Base-by-base conservation (phyloP, 129 eudicot genomes). In the Erigeron canadensis region DNA sequence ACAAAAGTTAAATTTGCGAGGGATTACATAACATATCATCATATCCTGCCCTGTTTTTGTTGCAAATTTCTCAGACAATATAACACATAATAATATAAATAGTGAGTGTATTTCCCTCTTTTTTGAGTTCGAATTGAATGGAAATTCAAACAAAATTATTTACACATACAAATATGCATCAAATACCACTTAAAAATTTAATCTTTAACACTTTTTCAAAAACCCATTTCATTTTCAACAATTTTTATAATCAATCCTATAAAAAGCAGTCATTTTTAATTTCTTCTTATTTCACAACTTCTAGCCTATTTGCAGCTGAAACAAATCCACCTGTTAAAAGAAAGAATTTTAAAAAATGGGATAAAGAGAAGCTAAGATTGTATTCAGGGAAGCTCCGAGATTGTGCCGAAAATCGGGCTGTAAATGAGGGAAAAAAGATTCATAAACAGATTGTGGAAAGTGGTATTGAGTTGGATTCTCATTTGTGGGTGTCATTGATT, bases 401-500 rank as follows among this genome's bases (percentile, higher is more conserved):
- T 23, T 81, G 85, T 81, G 75, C 81, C 0, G 44, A 57, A 43
- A 77, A 59, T 66, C 55, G 79, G 68, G 71, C 56, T 13, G 8
- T 81, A 19, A 69, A 67, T 5, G 81, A 81, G 64, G 85, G 81
- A 13, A 72, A 72, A 39, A 54, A 67, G 18, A 45, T 81, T 16
- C 81, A 81, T 55, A 74, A 59, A 69, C 46, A 76, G 75, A 73
- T 81, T 41, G 50, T 42, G 50, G 81, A 66, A 18, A 81, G 81
- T 53, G 79, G 65, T 37, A 59, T 72, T 39, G 85, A 81, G 40
- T 57, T 69, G 1, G 85, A 81, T 81, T 77, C 82, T 13, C 85
- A 81, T 81, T 72, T 81, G 63, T 81, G 85, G 81, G 79, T 72
- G 15, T 81, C 85, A 11, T 39, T 81, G 76, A 81, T 81, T 50